These are phyloP conservation scores for Choanephora cucurbitarum DNA, from an alignment of 371 early-diverging fungal species.

Conservation along the genomic window DNA sequence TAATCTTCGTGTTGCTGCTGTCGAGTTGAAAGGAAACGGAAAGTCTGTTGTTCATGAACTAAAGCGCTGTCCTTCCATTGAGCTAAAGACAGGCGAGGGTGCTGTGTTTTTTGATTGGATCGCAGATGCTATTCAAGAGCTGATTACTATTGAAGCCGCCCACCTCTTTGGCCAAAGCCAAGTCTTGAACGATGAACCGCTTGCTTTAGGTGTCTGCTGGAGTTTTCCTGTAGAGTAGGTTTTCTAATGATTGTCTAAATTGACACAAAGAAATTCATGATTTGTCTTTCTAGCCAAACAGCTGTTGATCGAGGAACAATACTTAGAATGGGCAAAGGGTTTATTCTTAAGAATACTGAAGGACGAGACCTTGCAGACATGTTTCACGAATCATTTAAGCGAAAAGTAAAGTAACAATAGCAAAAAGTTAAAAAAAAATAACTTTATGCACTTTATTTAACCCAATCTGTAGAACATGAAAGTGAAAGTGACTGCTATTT, in stretches of 20 bases:
- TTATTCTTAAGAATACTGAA: slow-evolving; percentile 71
- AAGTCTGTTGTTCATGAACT: slow-evolving; percentile 71
- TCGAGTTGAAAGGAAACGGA: slow-evolving; percentile 74
- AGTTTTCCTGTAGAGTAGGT: slow-evolving; percentile 56
- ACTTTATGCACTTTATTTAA: neutral
- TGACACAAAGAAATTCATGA: neutral
- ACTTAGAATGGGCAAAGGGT: slow-evolving; percentile 93
- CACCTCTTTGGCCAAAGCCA: slow-evolving; percentile 32
- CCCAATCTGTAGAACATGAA: slow-evolving; percentile 50
- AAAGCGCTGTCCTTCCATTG: slow-evolving; percentile 56
- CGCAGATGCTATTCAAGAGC: slow-evolving; percentile 61
- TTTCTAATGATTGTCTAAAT: neutral
- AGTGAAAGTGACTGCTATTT: slow-evolving; percentile 78
- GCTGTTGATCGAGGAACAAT: slow-evolving; percentile 72
- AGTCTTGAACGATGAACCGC: slow-evolving; percentile 32
- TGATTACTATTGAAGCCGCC: slow-evolving; percentile 32
- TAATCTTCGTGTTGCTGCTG: slow-evolving; percentile 86
- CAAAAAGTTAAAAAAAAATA: neutral
- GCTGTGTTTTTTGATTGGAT: slow-evolving; percentile 89
- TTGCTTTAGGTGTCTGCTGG: slow-evolving; percentile 55
- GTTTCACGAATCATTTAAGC: slow-evolving; percentile 77
- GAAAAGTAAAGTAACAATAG: slow-evolving; percentile 50
- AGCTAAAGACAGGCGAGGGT: slow-evolving; percentile 64
- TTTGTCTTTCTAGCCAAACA: slow-evolving; percentile 61
- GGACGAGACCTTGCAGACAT: slow-evolving; percentile 83